These are phyloP conservation scores for Tulasnella sp. DNA, from an alignment of 768 basidiomycete genomes.

Conservation along the genomic window DNA sequence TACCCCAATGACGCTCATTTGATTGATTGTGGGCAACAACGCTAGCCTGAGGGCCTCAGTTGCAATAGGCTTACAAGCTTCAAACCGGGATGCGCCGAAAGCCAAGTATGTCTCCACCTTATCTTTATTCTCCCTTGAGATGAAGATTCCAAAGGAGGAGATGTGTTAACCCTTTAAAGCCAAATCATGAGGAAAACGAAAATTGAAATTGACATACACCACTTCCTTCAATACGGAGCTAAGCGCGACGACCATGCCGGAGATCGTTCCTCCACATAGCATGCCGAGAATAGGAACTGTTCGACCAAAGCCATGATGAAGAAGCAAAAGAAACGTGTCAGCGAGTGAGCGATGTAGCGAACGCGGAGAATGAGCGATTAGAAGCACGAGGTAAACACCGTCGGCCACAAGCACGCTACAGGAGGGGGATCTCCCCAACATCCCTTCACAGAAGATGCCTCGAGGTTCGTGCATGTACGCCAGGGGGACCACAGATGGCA, in stretches of 20 bases:
- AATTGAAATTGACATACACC: constrained; percentile 36
- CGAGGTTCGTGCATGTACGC: too few relatives aligned
- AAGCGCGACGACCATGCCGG: constrained; percentile 59
- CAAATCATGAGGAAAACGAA: background rate
- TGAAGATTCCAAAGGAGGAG: background rate
- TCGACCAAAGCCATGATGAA: too few relatives aligned
- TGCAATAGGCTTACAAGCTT: constrained; percentile 72
- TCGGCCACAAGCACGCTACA: too few relatives aligned
- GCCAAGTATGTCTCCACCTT: constrained; percentile 80
- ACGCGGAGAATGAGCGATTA: too few relatives aligned
- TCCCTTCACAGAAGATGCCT: too few relatives aligned
- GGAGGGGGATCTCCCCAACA: too few relatives aligned
- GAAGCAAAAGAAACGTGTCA: background rate
- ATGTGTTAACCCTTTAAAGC: background rate
- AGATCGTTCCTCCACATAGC: constrained; percentile 73
- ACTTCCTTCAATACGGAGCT: constrained; percentile 67
- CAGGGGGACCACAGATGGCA: too few relatives aligned
- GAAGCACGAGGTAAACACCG: too few relatives aligned
- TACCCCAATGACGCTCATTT: constrained; percentile 53
- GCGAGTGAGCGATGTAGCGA: too few relatives aligned
- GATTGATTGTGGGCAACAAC: constrained; percentile 70
- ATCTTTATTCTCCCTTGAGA: constrained; percentile 62
- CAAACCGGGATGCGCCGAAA: constrained; percentile 73
- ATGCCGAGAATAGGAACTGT: constrained; percentile 77
- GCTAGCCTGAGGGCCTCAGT: constrained; percentile 70